Percentiles rank a stretch among this genome's conserved stretches.
Evolutionary conservation across 2,329 filamentous ascomycete species (phyloP).

Genomic region (Chalara sp.): DNA sequence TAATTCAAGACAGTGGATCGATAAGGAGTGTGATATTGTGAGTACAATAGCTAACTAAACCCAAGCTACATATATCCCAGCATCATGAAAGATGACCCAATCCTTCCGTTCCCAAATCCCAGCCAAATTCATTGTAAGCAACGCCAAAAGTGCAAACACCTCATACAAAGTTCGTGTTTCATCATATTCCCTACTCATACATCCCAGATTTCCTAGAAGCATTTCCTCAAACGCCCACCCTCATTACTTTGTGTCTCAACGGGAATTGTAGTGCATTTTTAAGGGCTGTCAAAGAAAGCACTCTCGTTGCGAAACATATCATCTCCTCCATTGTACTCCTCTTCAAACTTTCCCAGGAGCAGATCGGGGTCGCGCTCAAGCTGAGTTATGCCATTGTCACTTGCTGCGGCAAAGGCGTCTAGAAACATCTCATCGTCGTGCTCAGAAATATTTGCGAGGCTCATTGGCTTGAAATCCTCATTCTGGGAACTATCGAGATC

Average conservation of each 20-base stretch:
- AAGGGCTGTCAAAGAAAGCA: slow-evolving; percentile 28
- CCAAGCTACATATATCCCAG: too few relatives aligned
- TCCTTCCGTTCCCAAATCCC: too few relatives aligned
- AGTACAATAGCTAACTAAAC: too few relatives aligned
- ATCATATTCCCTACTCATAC: too few relatives aligned
- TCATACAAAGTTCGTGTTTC: too few relatives aligned
- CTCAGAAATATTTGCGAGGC: slow-evolving; percentile 20
- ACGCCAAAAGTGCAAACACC: too few relatives aligned
- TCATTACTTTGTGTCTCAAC: neutral
- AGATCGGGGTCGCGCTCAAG: slow-evolving; percentile 24
- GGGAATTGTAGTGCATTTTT: neutral
- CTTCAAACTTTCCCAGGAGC: slow-evolving; percentile 26
- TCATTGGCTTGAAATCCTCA: slow-evolving; percentile 13
- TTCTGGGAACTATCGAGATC: slow-evolving; percentile 19
- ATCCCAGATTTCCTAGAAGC: too few relatives aligned
- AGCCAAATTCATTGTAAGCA: too few relatives aligned
- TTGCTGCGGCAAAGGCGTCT: slow-evolving; percentile 22
- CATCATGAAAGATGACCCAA: too few relatives aligned
- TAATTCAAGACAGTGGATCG: too few relatives aligned
- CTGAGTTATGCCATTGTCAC: slow-evolving; percentile 16
- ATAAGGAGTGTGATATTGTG: too few relatives aligned
- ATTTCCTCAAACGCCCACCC: too few relatives aligned
- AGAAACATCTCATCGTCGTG: slow-evolving; percentile 30
- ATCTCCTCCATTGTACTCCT: slow-evolving; percentile 16
- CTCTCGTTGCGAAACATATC: slow-evolving; percentile 23